Evolutionary conservation across 1,139 yeast species (phyloP).

Genomic region (Zygosaccharomyces pseudobailii): DNA sequence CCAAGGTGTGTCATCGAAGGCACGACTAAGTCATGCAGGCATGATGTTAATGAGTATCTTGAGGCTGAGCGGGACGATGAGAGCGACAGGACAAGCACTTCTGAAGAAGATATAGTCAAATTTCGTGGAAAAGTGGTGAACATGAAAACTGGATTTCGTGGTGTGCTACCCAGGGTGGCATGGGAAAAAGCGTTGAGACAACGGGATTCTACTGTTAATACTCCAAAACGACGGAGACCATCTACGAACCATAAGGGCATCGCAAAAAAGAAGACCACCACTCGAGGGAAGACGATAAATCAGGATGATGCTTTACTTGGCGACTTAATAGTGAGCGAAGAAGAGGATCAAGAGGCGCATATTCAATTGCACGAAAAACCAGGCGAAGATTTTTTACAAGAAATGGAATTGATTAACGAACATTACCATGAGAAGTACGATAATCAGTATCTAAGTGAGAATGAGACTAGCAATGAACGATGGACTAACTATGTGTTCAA

Average conservation of each 20-base stretch:
- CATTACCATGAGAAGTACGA: slow-evolving; percentile 14
- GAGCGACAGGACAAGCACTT: not conserved
- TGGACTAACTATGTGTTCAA: not conserved
- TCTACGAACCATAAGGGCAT: slow-evolving; percentile 19
- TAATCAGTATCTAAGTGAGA: slow-evolving; percentile 13
- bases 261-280: slow-evolving; percentile 18
- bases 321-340: slow-evolving; percentile 19
- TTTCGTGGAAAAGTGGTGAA: slow-evolving; percentile 30
- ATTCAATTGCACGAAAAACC: not conserved
- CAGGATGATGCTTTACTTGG: slow-evolving; percentile 18
- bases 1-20: not conserved
- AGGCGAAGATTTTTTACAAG: not conserved
- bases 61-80: not conserved
- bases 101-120: slow-evolving; percentile 12
- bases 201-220: not conserved
- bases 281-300: not conserved
- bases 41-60: not conserved
- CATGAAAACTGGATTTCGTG: slow-evolving; percentile 29
- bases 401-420: slow-evolving; percentile 8
- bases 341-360: not conserved
- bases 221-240: not conserved
- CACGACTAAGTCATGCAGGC: not conserved
- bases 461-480: slow-evolving; percentile 1
- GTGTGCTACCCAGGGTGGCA: slow-evolving; percentile 30
- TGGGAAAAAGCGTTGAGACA: slow-evolving; percentile 28